These are phyloP conservation scores for Phytopythium montanum DNA, from an alignment of 352 stramenopile genomes.

Conservation along the genomic window DNA sequence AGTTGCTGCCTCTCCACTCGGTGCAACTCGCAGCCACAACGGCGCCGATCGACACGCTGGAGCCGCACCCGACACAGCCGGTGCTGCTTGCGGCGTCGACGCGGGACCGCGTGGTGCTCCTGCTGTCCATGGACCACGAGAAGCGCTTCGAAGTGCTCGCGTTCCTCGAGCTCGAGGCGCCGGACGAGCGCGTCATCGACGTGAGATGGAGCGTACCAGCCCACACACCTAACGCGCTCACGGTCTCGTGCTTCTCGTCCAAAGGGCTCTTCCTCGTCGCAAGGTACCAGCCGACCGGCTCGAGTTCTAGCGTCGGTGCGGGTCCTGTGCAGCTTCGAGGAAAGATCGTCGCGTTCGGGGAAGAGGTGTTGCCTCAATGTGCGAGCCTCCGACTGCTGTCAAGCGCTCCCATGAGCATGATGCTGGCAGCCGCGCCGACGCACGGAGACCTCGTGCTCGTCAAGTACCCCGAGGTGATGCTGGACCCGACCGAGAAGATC, in stretches of 20 bases:
- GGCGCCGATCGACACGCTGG: constrained; percentile 45
- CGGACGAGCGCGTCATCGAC: constrained; percentile 43
- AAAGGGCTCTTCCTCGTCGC: constrained; percentile 45
- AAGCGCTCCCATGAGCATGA: constrained; percentile 40
- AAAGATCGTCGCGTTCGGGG: constrained; percentile 45
- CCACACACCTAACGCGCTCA: constrained; percentile 36
- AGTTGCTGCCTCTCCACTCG: constrained; percentile 64
- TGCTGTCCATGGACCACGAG: constrained; percentile 70
- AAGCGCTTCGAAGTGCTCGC: constrained; percentile 60
- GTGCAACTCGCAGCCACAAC: constrained; percentile 32
- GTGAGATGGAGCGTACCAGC: constrained; percentile 49
- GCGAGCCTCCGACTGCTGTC: constrained; percentile 36
- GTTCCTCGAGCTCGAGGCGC: constrained; percentile 36
- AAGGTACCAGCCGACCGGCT: constrained; percentile 19
- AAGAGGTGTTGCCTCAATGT: constrained; percentile 38
- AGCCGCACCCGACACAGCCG: constrained; percentile 53
- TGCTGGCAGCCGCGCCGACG: constrained; percentile 37
- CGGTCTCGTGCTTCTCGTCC: constrained; percentile 53
- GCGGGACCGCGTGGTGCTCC: constrained; percentile 30
- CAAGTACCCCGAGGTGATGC: constrained; percentile 48
- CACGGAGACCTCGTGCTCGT: constrained; percentile 41
- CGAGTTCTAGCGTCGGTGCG: constrained; percentile 10
- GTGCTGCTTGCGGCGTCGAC: constrained; percentile 59
- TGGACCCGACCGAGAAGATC: constrained; percentile 46
- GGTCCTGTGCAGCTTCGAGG: constrained; percentile 21